These are phyloP conservation scores for Viridothelium virens DNA, from an alignment of 495 filamentous ascomycete species.

Conservation along the genomic window DNA sequence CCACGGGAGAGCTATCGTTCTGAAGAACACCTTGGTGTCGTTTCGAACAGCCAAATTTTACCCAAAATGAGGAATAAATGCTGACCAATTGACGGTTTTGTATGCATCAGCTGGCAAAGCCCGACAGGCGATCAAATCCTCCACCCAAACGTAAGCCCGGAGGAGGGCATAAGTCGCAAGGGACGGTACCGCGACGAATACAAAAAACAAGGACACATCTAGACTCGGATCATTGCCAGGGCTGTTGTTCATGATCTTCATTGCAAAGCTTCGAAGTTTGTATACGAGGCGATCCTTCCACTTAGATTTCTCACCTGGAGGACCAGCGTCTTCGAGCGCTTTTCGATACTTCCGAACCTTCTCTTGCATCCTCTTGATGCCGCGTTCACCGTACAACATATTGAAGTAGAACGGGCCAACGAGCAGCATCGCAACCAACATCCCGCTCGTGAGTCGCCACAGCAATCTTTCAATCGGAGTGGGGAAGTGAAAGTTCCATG, in stretches of 20 bases:
- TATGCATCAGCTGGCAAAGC: constrained; percentile 17
- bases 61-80: constrained; percentile 21
- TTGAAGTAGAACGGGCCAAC: not conserved
- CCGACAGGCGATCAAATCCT: constrained; percentile 18
- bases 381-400: not conserved
- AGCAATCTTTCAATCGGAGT: not conserved
- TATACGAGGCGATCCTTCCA: not conserved
- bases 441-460: not conserved
- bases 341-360: not conserved
- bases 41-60: not conserved
- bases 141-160: constrained; percentile 14
- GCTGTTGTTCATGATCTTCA: not conserved
- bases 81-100: constrained; percentile 18
- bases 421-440: not conserved
- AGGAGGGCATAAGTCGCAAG: not conserved
- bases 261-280: not conserved
- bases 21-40: not conserved
- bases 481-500: not conserved
- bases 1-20: too few relatives aligned
- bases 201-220: constrained; percentile 3
- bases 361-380: not conserved
- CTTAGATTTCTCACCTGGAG: not conserved
- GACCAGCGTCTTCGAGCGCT: too few relatives aligned
- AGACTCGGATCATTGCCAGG: not conserved
- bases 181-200: constrained; percentile 8